These are phyloP conservation scores for Epichloe hybrida DNA, from an alignment of 2,329 filamentous ascomycete genomes.

Conservation along the genomic window DNA sequence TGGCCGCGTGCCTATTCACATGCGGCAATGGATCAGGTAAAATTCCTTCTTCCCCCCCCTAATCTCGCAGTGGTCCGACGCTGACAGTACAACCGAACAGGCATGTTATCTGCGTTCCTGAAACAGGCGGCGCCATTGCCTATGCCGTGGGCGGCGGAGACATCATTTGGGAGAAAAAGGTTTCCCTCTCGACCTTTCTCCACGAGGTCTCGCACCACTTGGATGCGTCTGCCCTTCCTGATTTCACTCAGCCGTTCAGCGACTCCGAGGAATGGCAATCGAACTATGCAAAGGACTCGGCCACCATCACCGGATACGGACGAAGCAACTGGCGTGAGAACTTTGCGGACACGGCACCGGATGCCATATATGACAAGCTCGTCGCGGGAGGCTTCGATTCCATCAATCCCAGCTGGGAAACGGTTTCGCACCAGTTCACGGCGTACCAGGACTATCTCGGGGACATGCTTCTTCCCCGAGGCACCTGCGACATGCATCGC, in stretches of 20 bases:
- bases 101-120: background rate
- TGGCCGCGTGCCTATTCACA: slow-evolving; percentile 16
- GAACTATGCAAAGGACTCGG: background rate
- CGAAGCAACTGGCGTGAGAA: background rate
- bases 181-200: too few relatives aligned
- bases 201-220: background rate
- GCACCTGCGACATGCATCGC: background rate
- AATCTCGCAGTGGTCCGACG: too few relatives aligned
- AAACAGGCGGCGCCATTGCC: background rate
- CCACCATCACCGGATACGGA: background rate
- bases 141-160: background rate
- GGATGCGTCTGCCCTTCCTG: background rate
- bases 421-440: background rate
- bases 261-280: background rate
- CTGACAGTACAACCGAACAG: background rate
- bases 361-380: background rate
- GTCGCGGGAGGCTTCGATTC: background rate
- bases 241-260: background rate
- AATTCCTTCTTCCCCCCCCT: background rate
- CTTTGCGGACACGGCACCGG: background rate
- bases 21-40: slow-evolving; percentile 13
- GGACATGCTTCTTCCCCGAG: background rate
- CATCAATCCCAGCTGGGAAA: background rate
- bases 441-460: background rate
- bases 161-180: background rate